A percentile compares a stretch with the other conserved stretches of the same genome.
Conservation (phyloP, 768 basidiomycete genomes). For the Psilocybe sp. region DNA sequence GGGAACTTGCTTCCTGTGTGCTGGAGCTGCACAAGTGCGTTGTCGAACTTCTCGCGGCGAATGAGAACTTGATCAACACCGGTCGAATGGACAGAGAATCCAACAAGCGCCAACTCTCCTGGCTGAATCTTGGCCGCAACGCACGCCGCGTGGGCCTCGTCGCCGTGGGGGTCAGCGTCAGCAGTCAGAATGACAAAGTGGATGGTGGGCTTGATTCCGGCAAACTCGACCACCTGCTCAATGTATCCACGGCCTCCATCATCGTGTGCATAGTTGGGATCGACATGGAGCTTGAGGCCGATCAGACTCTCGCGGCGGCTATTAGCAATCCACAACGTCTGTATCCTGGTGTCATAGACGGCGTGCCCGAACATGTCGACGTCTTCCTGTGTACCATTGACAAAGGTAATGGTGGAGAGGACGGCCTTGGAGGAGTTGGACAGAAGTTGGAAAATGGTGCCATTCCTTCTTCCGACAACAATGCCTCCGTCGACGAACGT, state of each 20-base stretch:
- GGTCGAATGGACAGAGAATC: conserved; percentile 86
- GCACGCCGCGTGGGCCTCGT: conserved; percentile 82
- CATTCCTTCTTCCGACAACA: conserved; percentile 79
- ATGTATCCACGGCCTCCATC: conserved; percentile 65
- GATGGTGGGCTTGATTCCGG: conserved; percentile 80
- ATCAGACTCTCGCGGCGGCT: conserved; percentile 82
- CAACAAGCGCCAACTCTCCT: conserved; percentile 77
- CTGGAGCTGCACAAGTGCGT: conserved; percentile 43
- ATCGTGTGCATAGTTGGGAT: conserved; percentile 57
- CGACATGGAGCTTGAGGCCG: conserved; percentile 72
- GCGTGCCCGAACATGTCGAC: conserved; percentile 87
- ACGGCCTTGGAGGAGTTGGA: conserved; percentile 72
- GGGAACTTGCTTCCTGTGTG: conserved; percentile 62
- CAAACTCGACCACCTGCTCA: conserved; percentile 82
- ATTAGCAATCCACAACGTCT: conserved; percentile 87
- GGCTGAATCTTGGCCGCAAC: conserved; percentile 76
- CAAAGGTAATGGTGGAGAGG: conserved; percentile 76
- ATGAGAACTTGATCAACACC: conserved; percentile 88
- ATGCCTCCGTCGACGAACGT: conserved; percentile 87
- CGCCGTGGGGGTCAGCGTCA: conserved; percentile 78
- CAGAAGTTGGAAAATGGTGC: conserved; percentile 80
- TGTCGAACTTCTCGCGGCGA: conserved; percentile 81
- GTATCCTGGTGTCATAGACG: conserved; percentile 80
- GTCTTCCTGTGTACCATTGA: conserved; percentile 68
- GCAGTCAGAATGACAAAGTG: conserved; percentile 87